phyloP scores from a whole-genome alignment of 768 basidiomycete genomes.

The Mycena indigotica region DNA sequence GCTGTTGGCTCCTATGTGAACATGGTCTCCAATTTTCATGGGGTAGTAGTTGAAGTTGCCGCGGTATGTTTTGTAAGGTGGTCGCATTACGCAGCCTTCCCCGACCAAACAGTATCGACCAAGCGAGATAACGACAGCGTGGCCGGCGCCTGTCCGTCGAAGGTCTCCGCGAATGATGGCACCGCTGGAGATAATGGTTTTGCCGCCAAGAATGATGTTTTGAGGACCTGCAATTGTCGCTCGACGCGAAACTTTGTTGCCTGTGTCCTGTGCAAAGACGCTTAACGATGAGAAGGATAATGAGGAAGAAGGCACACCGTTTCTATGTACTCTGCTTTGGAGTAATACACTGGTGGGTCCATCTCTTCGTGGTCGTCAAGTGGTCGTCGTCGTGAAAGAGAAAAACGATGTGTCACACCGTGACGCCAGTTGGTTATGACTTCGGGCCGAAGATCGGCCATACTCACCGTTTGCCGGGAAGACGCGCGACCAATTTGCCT shows the following conservation, averaged over 20 bases:
- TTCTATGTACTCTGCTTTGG: slow-evolving; percentile 85
- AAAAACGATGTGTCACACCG: background rate
- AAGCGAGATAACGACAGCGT: slow-evolving; percentile 90
- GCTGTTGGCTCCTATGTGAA: slow-evolving; percentile 86
- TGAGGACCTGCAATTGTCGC: slow-evolving; percentile 91
- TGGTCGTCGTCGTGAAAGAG: background rate
- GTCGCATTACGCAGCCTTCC: slow-evolving; percentile 87
- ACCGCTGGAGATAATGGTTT: slow-evolving; percentile 89
- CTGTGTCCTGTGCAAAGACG: slow-evolving; percentile 70
- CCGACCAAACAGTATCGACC: slow-evolving; percentile 93
- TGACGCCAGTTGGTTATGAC: too few species aligned
- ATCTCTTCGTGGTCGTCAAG: too few species aligned
- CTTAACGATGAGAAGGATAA: background rate
- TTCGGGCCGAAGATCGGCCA: too few species aligned
- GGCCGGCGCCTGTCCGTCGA: slow-evolving; percentile 83
- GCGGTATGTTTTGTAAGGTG: slow-evolving; percentile 87
- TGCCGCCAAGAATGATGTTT: slow-evolving; percentile 96
- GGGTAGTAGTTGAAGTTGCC: slow-evolving; percentile 97
- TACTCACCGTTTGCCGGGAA: background rate
- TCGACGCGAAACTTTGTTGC: slow-evolving; percentile 92
- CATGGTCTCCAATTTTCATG: slow-evolving; percentile 95
- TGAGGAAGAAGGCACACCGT: slow-evolving; percentile 53
- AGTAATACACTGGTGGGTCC: slow-evolving; percentile 79
- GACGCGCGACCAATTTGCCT: background rate
- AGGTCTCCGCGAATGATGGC: slow-evolving; percentile 95